Evolutionary conservation across 176 grass and related monocot genomes (phyloP), one percentile per base, ranked within the genome.

Genomic region (Aechmea fasciata): DNA sequence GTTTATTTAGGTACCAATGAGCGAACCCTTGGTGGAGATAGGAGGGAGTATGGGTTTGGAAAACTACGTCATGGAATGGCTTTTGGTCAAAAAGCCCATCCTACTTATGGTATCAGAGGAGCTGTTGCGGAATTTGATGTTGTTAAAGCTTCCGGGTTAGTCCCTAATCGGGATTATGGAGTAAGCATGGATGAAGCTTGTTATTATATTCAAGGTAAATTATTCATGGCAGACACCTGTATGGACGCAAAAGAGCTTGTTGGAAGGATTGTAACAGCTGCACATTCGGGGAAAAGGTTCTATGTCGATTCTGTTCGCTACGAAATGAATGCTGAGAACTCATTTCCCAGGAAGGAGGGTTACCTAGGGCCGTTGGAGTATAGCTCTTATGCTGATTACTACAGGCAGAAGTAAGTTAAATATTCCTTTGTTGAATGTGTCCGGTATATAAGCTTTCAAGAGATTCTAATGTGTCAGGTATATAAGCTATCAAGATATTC

Each of bases 81-180:
- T 62, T 90, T 93, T 79, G 84, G 89, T 62, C 94, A 90, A 66
- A 99, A 93, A 62, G 79, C 69, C n/a, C 94, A 99, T 76, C 94
- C 94, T 25, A 99, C 94, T 7, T 99, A 99, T 73, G 94, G 94
- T 69, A 99, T 99, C 22, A 87, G 94, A 77, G 94, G 94, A 75
- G 94, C 94, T 52, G 49, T 99, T 75, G 94, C 94, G 15, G 84
- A 90, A 78, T 99, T 90, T 77, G 94, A 99, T 80, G 82, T 93
- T 85, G 89, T 99, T 57, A 93, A 90, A 93, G 94, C 94, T 81
- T 99, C 89, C 78, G 94, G 94, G 72, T 82, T 99, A 84, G 71
- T 99, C 80, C 89, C 94, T 68, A 71, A 68, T 69, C 94, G 75
- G 73, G 82, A 79, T 22, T 55, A 29, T 20, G 64, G 52, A 67